A percentile compares a stretch with the other conserved stretches of the same genome.
Evolutionary conservation across 306 rosid species (phyloP).

Genomic region (Alnus glutinosa): DNA sequence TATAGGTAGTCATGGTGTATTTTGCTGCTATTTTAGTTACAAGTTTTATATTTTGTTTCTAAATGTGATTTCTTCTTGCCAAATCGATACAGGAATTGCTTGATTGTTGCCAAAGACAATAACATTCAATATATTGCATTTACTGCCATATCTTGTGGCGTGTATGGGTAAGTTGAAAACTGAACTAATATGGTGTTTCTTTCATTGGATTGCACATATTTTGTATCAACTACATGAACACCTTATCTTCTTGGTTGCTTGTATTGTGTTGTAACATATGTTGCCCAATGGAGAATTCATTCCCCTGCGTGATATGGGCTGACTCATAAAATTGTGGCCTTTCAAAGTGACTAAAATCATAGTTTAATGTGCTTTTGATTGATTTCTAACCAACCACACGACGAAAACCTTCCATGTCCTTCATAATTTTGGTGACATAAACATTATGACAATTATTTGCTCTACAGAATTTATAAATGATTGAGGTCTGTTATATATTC

Average conservation of each 20-base stretch:
- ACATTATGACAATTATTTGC: neutral
- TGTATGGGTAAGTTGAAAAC: slow-evolving; percentile 59
- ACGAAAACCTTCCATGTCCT: neutral
- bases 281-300: slow-evolving; percentile 3
- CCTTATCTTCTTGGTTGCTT: neutral
- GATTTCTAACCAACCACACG: neutral
- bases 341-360: neutral
- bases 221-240: neutral
- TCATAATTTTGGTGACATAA: neutral
- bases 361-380: neutral
- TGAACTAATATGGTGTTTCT: neutral
- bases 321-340: neutral
- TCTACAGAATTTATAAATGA: neutral
- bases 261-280: neutral
- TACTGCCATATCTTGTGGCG: slow-evolving; percentile 93
- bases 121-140: slow-evolving; percentile 71
- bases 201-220: neutral
- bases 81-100: slow-evolving; percentile 61
- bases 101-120: slow-evolving; percentile 72
- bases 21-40: slow-evolving; percentile 9
- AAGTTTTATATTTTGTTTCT: neutral
- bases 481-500: neutral
- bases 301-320: neutral
- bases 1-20: slow-evolving; percentile 53
- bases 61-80: neutral